Conservation (phyloP, 2,329 filamentous ascomycete genomes). For the Verticillium klebahnii region DNA sequence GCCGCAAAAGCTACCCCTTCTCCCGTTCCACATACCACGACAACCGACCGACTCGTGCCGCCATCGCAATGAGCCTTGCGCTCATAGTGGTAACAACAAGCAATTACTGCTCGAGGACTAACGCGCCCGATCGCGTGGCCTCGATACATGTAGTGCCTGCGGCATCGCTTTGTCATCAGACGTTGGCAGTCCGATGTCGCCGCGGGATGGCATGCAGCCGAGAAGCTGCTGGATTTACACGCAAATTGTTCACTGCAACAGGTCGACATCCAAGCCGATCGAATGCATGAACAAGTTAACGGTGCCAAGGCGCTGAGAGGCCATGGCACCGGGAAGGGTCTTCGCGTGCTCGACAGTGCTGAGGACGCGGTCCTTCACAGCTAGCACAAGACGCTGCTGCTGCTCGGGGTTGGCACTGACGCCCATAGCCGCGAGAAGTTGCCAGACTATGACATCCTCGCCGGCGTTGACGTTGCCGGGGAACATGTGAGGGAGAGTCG, state of each 20-base stretch:
- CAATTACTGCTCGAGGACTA: background rate
- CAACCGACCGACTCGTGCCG: background rate
- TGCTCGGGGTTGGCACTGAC: conserved; percentile 91
- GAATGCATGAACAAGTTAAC: conserved; percentile 99
- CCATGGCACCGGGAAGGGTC: conserved; percentile 82
- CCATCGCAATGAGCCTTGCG: background rate
- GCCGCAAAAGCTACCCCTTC: background rate
- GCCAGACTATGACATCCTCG: conserved; percentile 96
- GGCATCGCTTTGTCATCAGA: background rate
- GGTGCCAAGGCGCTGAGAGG: conserved; percentile 76
- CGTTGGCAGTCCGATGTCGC: background rate
- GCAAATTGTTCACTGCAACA: conserved; percentile 38
- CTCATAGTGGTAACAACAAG: background rate
- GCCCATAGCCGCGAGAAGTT: conserved; percentile 91
- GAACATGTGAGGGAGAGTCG: conserved; percentile 80
- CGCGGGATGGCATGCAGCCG: background rate
- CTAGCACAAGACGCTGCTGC: conserved; percentile 88
- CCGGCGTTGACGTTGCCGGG: conserved; percentile 84
- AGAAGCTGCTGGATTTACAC: background rate
- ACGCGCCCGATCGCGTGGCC: background rate
- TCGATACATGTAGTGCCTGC: background rate
- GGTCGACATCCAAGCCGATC: conserved; percentile 94
- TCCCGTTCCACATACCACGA: background rate
- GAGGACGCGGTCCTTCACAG: conserved; percentile 97
- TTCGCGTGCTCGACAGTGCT: conserved; percentile 88